Conservation (phyloP, 345 rosid species). For the Pistacia atlantica region DNA sequence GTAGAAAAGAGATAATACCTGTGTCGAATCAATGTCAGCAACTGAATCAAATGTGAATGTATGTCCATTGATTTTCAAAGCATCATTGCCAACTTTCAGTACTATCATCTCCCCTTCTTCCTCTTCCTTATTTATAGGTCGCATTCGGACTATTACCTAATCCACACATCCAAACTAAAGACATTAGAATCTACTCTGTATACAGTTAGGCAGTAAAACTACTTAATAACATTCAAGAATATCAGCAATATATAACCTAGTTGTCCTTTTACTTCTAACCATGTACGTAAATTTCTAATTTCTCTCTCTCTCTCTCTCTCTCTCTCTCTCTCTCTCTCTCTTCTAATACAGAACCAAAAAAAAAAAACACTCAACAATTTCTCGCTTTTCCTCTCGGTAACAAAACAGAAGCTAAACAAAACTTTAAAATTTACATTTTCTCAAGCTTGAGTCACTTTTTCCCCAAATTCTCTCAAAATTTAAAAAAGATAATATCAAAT, state of each 20-base stretch:
- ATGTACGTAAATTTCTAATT: background rate
- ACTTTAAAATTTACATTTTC: too few species aligned
- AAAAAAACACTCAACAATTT: background rate
- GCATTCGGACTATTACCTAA: slow-evolving; percentile 89
- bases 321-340: slow-evolving; percentile 30
- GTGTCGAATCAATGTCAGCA: slow-evolving; percentile 75
- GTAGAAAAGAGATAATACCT: slow-evolving; percentile 39
- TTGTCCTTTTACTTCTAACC: too few species aligned
- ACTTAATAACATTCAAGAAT: background rate
- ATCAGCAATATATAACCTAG: background rate
- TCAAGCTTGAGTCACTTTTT: too few species aligned
- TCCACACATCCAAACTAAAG: background rate
- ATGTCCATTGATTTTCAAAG: slow-evolving; percentile 75
- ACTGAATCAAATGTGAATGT: slow-evolving; percentile 87
- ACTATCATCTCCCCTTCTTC: slow-evolving; percentile 73
- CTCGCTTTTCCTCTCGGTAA: too few species aligned
- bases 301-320: slow-evolving; percentile 30
- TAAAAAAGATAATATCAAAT: background rate
- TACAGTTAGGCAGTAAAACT: background rate
- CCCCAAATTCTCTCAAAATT: too few species aligned
- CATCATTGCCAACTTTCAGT: slow-evolving; percentile 59
- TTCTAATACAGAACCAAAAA: background rate
- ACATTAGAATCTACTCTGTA: background rate
- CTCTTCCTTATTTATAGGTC: slow-evolving; percentile 74
- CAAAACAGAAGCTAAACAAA: too few species aligned